Evolutionary conservation across 2,329 filamentous ascomycete genomes (phyloP).

Genomic region (Hypoxylon sp.): DNA sequence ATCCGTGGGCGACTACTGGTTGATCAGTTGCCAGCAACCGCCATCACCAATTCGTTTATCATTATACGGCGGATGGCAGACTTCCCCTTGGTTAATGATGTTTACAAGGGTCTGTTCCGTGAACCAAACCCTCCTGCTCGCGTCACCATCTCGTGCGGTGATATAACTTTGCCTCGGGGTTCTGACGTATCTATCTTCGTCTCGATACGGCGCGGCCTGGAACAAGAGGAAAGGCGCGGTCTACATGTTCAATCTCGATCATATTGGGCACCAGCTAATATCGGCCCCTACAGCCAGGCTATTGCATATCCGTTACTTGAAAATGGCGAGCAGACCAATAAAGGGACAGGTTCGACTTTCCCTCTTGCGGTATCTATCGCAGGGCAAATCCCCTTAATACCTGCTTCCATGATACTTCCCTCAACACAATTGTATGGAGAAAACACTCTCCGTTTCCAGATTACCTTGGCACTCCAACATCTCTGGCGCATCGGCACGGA

Average conservation of each 20-base stretch:
- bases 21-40: conserved; percentile 48
- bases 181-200: conserved; percentile 69
- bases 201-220: conserved; percentile 49
- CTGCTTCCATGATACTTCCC: conserved; percentile 76
- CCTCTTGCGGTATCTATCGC: conserved; percentile 69
- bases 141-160: conserved; percentile 82
- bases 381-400: conserved; percentile 89
- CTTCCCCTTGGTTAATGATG: conserved; percentile 77
- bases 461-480: conserved; percentile 83
- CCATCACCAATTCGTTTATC: conserved; percentile 68
- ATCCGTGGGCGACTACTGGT: conserved; percentile 53
- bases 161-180: conserved; percentile 64
- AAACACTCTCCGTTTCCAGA: conserved; percentile 61
- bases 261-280: conserved; percentile 98
- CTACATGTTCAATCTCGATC: conserved; percentile 92
- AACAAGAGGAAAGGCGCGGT: conserved; percentile 53
- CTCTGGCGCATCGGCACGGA: conserved; percentile 82
- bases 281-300: conserved; percentile 95
- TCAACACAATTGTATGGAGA: conserved; percentile 43
- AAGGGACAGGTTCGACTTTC: conserved; percentile 8
- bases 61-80: conserved; percentile 81
- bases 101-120: conserved; percentile 79
- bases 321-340: conserved; percentile 34
- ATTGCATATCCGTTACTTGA: conserved; percentile 62
- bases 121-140: conserved; percentile 84